Evolutionary conservation across 768 basidiomycete species (phyloP).

Genomic region (Cantharellus cinnabarinus): DNA sequence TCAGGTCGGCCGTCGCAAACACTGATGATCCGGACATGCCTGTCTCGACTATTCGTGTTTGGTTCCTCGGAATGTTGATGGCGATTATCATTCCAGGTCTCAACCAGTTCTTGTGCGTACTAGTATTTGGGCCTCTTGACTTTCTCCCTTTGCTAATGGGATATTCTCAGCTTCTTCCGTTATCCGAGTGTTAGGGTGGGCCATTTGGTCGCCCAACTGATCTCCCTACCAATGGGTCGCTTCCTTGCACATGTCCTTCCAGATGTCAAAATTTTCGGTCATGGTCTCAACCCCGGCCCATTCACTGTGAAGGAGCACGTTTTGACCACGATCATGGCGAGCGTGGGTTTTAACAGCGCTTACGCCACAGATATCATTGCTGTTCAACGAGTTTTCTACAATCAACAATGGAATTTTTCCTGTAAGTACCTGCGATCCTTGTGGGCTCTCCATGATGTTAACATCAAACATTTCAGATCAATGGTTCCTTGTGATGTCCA

Average conservation of each 20-base stretch:
- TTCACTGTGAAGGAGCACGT: conserved; percentile 28
- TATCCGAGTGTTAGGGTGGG: conserved; percentile 13
- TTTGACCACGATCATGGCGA: conserved; percentile 30
- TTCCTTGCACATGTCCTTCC: conserved; percentile 10
- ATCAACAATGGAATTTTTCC: conserved; percentile 10
- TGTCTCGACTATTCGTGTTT: conserved; percentile 20
- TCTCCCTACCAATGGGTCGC: conserved; percentile 14
- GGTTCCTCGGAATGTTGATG: conserved; percentile 28
- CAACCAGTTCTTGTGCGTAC: conserved; percentile 51
- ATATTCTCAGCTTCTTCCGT: conserved; percentile 3
- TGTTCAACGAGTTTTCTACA: conserved; percentile 13
- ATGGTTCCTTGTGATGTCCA: conserved; percentile 9
- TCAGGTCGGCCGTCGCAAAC: conserved; percentile 55
- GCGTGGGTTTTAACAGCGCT: conserved; percentile 10
- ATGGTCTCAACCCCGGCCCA: conserved; percentile 12
- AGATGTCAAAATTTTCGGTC: conserved; percentile 8
- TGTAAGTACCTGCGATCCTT: background rate
- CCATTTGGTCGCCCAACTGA: conserved; percentile 14
- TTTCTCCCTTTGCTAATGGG: background rate
- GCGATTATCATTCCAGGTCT: conserved; percentile 19
- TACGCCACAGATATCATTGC: conserved; percentile 14
- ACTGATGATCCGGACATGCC: conserved; percentile 50
- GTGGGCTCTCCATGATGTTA: background rate
- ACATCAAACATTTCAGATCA: conserved; percentile 1
- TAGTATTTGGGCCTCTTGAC: conserved; percentile 8